Evolutionary conservation across 768 basidiomycete species (phyloP).

Genomic region (Leccinum subgranulosum): DNA sequence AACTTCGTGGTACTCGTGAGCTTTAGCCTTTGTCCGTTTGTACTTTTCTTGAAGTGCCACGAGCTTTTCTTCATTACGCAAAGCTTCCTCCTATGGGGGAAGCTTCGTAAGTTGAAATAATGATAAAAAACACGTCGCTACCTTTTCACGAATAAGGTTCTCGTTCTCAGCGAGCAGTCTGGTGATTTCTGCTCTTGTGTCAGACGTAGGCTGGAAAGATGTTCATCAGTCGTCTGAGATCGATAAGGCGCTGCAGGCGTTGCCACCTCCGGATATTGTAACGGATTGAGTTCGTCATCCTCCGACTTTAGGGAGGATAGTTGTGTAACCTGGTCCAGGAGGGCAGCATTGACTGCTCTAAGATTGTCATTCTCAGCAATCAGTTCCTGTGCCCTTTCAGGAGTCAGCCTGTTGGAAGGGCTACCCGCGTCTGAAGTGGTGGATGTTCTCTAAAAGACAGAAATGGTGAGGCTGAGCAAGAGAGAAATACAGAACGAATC

Average conservation of each 20-base stretch:
- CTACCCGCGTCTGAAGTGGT: background rate
- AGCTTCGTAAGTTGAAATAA: background rate
- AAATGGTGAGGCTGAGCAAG: background rate
- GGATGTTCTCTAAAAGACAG: slow-evolving; percentile 8
- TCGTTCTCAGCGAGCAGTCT: slow-evolving; percentile 16
- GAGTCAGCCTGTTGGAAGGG: background rate
- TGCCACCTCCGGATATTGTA: slow-evolving; percentile 10
- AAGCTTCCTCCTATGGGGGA: slow-evolving; percentile 12
- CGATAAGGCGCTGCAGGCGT: background rate
- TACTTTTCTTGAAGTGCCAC: slow-evolving; percentile 19
- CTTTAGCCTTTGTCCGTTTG: slow-evolving; percentile 15
- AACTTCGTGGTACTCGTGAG: slow-evolving; percentile 17
- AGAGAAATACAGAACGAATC: background rate
- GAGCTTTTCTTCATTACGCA: slow-evolving; percentile 6
- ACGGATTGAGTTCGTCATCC: background rate
- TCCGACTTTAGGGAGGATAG: slow-evolving; percentile 19
- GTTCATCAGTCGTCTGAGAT: slow-evolving; percentile 1
- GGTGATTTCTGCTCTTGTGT: slow-evolving; percentile 9
- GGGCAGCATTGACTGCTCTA: slow-evolving; percentile 16
- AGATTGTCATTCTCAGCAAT: slow-evolving; percentile 17
- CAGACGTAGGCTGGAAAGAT: slow-evolving; percentile 6
- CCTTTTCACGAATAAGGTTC: slow-evolving; percentile 14
- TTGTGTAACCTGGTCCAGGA: slow-evolving; percentile 8
- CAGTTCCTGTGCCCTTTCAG: slow-evolving; percentile 9
- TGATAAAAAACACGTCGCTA: background rate